These are phyloP conservation scores for Paspalum vaginatum DNA, from an alignment of 176 grass and related monocot species.

Conservation along the genomic window DNA sequence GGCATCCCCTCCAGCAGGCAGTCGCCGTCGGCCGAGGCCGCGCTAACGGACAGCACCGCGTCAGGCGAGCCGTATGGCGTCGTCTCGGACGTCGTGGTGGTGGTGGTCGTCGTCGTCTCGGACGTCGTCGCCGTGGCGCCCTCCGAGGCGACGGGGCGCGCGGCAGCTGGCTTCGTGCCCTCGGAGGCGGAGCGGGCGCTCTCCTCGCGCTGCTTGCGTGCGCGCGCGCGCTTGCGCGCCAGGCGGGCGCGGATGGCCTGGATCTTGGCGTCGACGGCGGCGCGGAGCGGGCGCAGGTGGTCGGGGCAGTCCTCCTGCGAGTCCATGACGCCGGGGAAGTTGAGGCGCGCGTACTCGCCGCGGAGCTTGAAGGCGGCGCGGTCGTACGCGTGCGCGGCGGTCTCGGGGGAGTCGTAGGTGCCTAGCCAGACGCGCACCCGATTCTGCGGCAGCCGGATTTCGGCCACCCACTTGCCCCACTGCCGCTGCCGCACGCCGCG, in stretches of 20 bases:
- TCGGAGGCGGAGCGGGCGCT: background rate
- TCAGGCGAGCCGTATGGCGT: conserved; percentile 44
- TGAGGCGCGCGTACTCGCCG: conserved; percentile 96
- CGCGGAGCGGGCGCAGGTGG: conserved; percentile 50
- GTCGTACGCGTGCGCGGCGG: conserved; percentile 92
- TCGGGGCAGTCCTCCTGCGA: conserved; percentile 42
- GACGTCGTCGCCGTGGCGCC: conserved; percentile 24
- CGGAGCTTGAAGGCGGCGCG: conserved; percentile 81
- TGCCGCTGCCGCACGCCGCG: conserved; percentile 95
- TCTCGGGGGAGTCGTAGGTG: conserved; percentile 92
- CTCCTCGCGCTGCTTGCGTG: conserved; percentile 43
- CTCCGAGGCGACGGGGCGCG: conserved; percentile 23
- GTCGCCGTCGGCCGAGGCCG: conserved; percentile 39
- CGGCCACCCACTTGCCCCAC: conserved; percentile 98
- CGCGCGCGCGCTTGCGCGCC: conserved; percentile 51
- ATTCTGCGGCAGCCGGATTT: conserved; percentile 90
- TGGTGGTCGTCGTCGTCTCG: conserved; percentile 6
- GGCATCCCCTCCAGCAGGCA: conserved; percentile 71
- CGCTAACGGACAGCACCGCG: conserved; percentile 24
- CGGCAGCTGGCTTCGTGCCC: background rate
- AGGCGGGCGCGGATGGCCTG: conserved; percentile 89
- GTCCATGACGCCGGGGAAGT: conserved; percentile 84
- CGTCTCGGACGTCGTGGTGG: background rate
- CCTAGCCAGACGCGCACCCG: conserved; percentile 96
- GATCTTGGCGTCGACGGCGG: conserved; percentile 84